phyloP scores from a whole-genome alignment of 1,139 yeast species.

The Starmera stellimalicola region DNA sequence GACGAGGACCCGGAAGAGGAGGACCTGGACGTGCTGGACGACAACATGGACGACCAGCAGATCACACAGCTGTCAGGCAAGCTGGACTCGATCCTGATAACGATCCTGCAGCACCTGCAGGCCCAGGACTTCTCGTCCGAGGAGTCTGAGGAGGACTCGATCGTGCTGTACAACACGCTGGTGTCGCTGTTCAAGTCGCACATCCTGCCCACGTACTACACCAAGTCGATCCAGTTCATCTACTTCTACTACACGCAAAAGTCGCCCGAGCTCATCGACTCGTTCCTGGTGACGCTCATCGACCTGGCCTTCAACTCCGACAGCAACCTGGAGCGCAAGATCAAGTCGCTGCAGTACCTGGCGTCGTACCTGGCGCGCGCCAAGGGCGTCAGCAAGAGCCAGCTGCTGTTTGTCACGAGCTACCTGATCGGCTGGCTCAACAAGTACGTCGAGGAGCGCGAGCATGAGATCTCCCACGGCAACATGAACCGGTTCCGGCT shows the following conservation, averaged over 20 bases:
- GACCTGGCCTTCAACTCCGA: slow-evolving; percentile 69
- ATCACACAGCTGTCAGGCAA: slow-evolving; percentile 53
- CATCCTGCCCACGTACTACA: slow-evolving; percentile 85
- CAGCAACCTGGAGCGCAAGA: slow-evolving; percentile 64
- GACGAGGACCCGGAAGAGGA: slow-evolving; percentile 27
- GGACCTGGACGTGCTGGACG: slow-evolving; percentile 28
- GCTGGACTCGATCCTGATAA: slow-evolving; percentile 55
- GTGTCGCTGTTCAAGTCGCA: slow-evolving; percentile 73
- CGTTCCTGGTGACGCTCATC: slow-evolving; percentile 71
- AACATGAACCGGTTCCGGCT: slow-evolving; percentile 77
- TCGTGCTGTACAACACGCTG: slow-evolving; percentile 67
- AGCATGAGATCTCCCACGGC: slow-evolving; percentile 63
- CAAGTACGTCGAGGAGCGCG: slow-evolving; percentile 73
- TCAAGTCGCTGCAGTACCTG: slow-evolving; percentile 85
- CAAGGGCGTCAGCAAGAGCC: slow-evolving; percentile 56
- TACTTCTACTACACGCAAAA: slow-evolving; percentile 77
- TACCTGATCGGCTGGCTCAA: slow-evolving; percentile 79
- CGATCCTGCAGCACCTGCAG: slow-evolving; percentile 43
- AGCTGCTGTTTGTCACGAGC: slow-evolving; percentile 68
- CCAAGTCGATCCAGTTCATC: slow-evolving; percentile 80
- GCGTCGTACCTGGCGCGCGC: slow-evolving; percentile 92
- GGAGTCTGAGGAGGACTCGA: slow-evolving; percentile 40
- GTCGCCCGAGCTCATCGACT: slow-evolving; percentile 75
- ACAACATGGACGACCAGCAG: slow-evolving; percentile 34
- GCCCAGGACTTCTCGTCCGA: slow-evolving; percentile 43